Evolutionary conservation across 75 land plant genomes (phyloP).

Genomic region (Pinus taeda): DNA sequence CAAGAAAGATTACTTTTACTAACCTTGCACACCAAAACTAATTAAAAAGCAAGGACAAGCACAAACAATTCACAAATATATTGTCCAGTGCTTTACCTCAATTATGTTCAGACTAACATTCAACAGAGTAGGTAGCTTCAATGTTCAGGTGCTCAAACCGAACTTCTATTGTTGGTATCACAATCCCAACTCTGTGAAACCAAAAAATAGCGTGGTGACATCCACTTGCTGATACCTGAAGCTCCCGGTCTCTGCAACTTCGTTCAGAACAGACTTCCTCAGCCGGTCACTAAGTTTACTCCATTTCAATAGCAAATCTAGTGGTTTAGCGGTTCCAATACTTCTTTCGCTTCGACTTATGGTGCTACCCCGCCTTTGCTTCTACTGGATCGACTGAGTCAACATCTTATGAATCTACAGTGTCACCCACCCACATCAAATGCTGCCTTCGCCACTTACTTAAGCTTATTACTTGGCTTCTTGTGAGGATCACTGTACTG

Average conservation of each 20-base stretch:
- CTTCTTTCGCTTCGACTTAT: too few species aligned
- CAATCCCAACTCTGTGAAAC: constrained; percentile 67
- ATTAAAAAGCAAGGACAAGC: not conserved
- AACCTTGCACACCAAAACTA: not conserved
- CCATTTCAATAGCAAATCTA: too few species aligned
- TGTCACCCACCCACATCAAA: too few species aligned
- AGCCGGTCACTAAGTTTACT: too few species aligned
- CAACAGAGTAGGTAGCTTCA: constrained; percentile 43
- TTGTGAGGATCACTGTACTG: too few species aligned
- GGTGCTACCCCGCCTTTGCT: too few species aligned
- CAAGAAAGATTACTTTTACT: not conserved
- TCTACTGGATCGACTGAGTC: too few species aligned
- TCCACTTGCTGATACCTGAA: constrained; percentile 48
- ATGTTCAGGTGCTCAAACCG: constrained; percentile 63
- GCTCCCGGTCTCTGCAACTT: constrained; percentile 10
- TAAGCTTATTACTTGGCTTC: too few species aligned
- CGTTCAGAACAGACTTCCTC: constrained; percentile 41
- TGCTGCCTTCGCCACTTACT: too few species aligned
- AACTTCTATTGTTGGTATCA: constrained; percentile 75
- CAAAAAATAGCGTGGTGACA: constrained; percentile 16
- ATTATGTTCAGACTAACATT: constrained; percentile 39
- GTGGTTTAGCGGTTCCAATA: too few species aligned
- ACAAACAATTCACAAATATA: not conserved
- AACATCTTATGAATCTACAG: too few species aligned
- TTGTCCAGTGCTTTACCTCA: constrained; percentile 28